These are phyloP conservation scores for Plantago major DNA, from an alignment of 257 asterid genomes.

Conservation along the genomic window DNA sequence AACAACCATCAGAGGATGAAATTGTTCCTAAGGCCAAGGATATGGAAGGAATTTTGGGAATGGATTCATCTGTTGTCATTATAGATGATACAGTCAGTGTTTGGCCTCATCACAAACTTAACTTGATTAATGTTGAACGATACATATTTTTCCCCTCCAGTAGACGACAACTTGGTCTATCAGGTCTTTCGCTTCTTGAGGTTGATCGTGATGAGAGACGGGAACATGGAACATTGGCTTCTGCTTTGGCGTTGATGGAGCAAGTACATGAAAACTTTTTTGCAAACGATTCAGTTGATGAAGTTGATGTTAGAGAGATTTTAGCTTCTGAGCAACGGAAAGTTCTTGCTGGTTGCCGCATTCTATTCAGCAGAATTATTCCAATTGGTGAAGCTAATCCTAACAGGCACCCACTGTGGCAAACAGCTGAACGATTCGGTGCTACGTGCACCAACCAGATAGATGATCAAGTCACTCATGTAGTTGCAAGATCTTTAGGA, in stretches of 20 bases:
- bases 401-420: conserved; percentile 93
- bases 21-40: conserved; percentile 76
- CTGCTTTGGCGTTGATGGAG: conserved; percentile 81
- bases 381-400: conserved; percentile 94
- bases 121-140: conserved; percentile 85
- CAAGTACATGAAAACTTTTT: conserved; percentile 70
- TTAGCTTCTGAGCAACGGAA: conserved; percentile 74
- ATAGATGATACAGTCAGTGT: conserved; percentile 85
- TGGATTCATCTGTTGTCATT: conserved; percentile 81
- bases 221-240: conserved; percentile 90
- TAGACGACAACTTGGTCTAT: conserved; percentile 88
- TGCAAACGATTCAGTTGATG: conserved; percentile 55
- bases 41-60: conserved; percentile 85
- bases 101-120: conserved; percentile 83
- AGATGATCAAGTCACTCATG: conserved; percentile 93
- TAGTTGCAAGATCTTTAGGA: conserved; percentile 90
- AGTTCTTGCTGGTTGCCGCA: conserved; percentile 80
- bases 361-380: conserved; percentile 84
- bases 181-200: conserved; percentile 93
- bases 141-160: conserved; percentile 86
- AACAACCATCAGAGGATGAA: conserved; percentile 50
- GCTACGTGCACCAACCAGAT: conserved; percentile 75
- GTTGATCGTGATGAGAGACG: conserved; percentile 95
- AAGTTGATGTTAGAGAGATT: conserved; percentile 86
- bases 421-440: conserved; percentile 92